Evolutionary conservation across 2,329 filamentous ascomycete species (phyloP).

Genomic region (Diaporthe velutina): DNA sequence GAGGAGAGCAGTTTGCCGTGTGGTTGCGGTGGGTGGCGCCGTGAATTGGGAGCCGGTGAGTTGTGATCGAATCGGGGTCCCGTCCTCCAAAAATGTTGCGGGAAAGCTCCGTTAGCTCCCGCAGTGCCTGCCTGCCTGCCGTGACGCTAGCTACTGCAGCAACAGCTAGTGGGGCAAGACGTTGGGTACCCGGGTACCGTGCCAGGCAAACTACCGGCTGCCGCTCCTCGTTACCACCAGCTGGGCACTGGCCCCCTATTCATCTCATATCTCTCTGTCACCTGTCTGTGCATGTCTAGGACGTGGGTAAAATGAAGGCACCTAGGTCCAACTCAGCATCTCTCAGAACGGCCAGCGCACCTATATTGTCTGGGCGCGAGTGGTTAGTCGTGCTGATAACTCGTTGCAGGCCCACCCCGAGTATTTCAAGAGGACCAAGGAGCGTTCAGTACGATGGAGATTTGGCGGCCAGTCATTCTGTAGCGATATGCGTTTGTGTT

Average conservation of each 20-base stretch:
- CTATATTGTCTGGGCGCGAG: neutral
- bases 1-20: neutral
- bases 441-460: neutral
- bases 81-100: conserved; percentile 19
- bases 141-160: conserved; percentile 22
- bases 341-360: neutral
- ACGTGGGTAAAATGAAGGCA: neutral
- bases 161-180: conserved; percentile 14
- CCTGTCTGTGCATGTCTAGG: neutral
- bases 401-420: neutral
- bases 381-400: neutral
- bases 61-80: neutral
- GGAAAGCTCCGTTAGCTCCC: conserved; percentile 31
- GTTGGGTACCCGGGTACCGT: neutral
- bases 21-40: neutral
- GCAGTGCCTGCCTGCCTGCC: conserved; percentile 19
- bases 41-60: conserved; percentile 8
- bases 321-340: neutral
- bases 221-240: neutral
- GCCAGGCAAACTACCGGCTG: neutral
- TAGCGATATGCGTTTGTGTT: conserved; percentile 1
- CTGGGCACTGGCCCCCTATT: neutral
- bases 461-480: neutral
- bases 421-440: neutral
- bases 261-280: neutral